Evolutionary conservation across 768 basidiomycete species (phyloP), one percentile per base, ranked within the genome.

Genomic region (Pleurotus djamor): DNA sequence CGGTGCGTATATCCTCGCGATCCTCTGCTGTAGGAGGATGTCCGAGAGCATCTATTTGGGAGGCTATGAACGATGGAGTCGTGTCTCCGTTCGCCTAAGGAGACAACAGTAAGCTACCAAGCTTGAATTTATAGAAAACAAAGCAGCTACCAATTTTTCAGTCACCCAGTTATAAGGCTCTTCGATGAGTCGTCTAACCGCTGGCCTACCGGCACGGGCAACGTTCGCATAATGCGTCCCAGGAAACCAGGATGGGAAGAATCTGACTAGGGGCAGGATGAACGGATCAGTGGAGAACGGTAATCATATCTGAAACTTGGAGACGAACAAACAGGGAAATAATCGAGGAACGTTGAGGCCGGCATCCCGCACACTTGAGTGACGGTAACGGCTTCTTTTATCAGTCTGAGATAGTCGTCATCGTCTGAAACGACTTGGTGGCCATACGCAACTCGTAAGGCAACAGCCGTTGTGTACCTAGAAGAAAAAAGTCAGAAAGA

Each of bases 371-470:
- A 61, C 6, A 64, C 60, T 55, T 68, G 66, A 5, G 66, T 60
- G 16, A 71, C 58, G 48, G 70, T 54, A 6, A 61, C 52, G 43
- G 72, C 52, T 48, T 68, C 66, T 52, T 67, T 66, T 5, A 67
- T 70, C 21, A 71, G 58, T 4, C 55, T 43, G 14, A 72, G 63
- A 43, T 68, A 70, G 16, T 64, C 55, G 57, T 72, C 71, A 13
- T 68, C 59, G 52, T 74, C 68, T 10, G 58, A 57, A 34, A 65
- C 57, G 10, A 67, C 64, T 34, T 71, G 49, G 58, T 84, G 76
- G 4, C 83, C 84, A 49, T 86, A 86, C 8, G 82, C 70, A 44
- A 81, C 76, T 32, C 70, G 68, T 3, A 69, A 63, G 8, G 76
- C 79, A 48, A 80, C 62, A 8, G 72, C 71, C n/a, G 78, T 79